Base-by-base conservation (phyloP, 257 asterid genomes). In the Capsicum pubescens region DNA sequence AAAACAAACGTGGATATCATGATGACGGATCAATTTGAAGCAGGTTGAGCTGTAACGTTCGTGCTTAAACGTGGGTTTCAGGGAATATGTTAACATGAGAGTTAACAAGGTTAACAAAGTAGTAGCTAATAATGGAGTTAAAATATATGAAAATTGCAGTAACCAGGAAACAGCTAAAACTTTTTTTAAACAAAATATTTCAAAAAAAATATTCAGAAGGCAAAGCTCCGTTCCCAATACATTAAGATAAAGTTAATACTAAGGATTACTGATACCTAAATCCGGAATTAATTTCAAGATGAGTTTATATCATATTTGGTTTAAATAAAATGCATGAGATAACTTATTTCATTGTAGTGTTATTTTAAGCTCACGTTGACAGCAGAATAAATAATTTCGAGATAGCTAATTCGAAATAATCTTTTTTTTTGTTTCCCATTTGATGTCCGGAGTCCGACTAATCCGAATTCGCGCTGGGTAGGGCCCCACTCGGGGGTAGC, bases 31-130 rank as follows among this genome's bases (percentile, higher is more conserved):
- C 90, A 55, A 7, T n/a, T 86, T 13, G 83, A 80, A 82, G 6
- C 60, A 84, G 60, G 88, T 89, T 92, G 89, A 95, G 97, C 97
- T 95, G 99, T 95, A 91, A 87, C 82, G 91, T 84, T 95, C 97
- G 99, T 95, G 98, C 92, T 79, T 81, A 88, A 95, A 95, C 98
- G 97, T 95, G 99, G 94, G 90, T 90, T 90, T 88, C 32, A 86
- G 82, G 95, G 99, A 94, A 94, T 93, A 94, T 88, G 91, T 88
- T 93, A 92, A 90, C 99, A 90, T 94, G 99, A 85, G 84, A 60
- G 83, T 76, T 87, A 12, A 42, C 60, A 58, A 56, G 86, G 90
- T 42, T 68, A 39, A 69, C 54, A 4, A 69, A 67, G 81, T 88
- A 85, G 88, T 88, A 84, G 44, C 87, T 42, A 86, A 86, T 84